phyloP scores from a whole-genome alignment of 345 rosid species.

The Odontarrhena argentea region DNA sequence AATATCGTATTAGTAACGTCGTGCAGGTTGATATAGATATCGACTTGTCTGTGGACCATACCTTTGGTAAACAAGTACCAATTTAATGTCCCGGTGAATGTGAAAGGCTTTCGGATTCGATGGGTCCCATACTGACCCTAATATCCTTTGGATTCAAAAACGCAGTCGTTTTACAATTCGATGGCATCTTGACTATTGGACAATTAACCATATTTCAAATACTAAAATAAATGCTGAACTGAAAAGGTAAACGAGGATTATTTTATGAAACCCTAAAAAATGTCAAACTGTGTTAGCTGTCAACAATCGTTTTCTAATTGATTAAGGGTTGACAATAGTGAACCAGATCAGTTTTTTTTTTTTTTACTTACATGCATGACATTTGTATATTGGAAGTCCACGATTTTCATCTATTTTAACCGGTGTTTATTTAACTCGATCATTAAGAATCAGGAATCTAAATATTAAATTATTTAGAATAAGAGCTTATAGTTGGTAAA shows the following conservation, averaged over 20 bases:
- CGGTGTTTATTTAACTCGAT: not conserved
- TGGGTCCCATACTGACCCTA: not conserved
- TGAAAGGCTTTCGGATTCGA: slow-evolving; percentile 18
- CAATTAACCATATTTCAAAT: slow-evolving; percentile 6
- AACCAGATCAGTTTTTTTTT: not conserved
- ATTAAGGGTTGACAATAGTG: slow-evolving; percentile 32
- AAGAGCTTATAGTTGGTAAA: not conserved
- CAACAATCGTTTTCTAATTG: slow-evolving; percentile 29
- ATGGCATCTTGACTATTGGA: not conserved
- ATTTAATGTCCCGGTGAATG: slow-evolving; percentile 5
- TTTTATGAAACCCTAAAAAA: slow-evolving; percentile 29
- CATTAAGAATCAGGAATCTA: not conserved
- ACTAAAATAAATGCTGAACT: not conserved
- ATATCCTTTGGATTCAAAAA: not conserved
- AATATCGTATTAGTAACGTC: slow-evolving; percentile 23
- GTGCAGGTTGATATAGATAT: slow-evolving; percentile 5
- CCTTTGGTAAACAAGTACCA: slow-evolving; percentile 7
- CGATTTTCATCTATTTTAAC: not conserved
- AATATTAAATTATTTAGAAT: not conserved
- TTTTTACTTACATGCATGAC: not conserved
- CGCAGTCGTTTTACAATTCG: not conserved
- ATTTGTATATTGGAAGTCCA: not conserved
- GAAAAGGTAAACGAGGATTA: slow-evolving; percentile 20
- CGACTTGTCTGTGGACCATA: slow-evolving; percentile 13
- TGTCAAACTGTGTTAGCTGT: slow-evolving; percentile 37